A percentile compares a stretch with the other conserved stretches of the same genome.
Evolutionary conservation across 495 filamentous ascomycete genomes (phyloP).

Genomic region (Penicillium egyptiacum): DNA sequence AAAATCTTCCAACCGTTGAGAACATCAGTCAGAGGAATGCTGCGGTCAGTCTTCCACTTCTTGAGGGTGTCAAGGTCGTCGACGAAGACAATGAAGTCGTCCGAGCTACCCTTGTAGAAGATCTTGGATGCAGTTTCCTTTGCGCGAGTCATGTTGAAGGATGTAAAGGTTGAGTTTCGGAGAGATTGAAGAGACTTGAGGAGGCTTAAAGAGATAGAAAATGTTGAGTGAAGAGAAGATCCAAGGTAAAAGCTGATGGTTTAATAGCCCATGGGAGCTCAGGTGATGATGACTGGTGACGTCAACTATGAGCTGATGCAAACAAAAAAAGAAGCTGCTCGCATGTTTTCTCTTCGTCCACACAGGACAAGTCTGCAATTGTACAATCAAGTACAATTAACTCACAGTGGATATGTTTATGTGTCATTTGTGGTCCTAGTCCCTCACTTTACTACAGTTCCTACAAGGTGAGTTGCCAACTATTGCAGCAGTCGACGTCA

Average conservation of each 20-base stretch:
- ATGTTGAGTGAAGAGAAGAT: slow-evolving; percentile 11
- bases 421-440: not conserved
- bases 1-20: slow-evolving; percentile 89
- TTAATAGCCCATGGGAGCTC: slow-evolving; percentile 10
- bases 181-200: not conserved
- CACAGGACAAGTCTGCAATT: not conserved
- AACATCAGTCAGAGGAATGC: slow-evolving; percentile 78
- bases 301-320: slow-evolving; percentile 23
- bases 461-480: slow-evolving; percentile 11
- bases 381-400: not conserved
- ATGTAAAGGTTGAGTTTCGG: slow-evolving; percentile 9
- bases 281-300: slow-evolving; percentile 31
- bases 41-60: slow-evolving; percentile 81
- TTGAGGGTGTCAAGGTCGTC: slow-evolving; percentile 69
- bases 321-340: not conserved
- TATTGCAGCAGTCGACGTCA: slow-evolving; percentile 15
- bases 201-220: not conserved
- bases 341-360: not conserved
- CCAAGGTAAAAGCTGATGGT: slow-evolving; percentile 12
- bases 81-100: slow-evolving; percentile 91
- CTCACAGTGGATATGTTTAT: slow-evolving; percentile 5
- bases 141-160: slow-evolving; percentile 68
- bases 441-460: not conserved
- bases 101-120: slow-evolving; percentile 83
- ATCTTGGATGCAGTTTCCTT: slow-evolving; percentile 74